Conservation (phyloP, 352 stramenopile genomes). For the Phytophthora cryptogea region DNA sequence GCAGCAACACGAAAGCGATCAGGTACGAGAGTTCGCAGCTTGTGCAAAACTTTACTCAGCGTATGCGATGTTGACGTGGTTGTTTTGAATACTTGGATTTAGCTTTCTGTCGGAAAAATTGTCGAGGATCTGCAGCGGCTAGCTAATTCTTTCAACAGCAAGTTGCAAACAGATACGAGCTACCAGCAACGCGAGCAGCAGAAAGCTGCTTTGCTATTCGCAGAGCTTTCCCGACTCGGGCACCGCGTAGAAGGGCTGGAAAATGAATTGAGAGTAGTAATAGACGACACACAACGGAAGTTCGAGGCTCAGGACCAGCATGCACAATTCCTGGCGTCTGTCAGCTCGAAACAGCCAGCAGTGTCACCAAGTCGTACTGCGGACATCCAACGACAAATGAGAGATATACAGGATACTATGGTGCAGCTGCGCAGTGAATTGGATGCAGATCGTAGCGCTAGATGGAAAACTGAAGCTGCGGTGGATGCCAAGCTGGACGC, state of each 20-base stretch:
- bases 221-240: constrained; percentile 57
- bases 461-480: constrained; percentile 48
- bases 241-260: constrained; percentile 55
- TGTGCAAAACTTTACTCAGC: background rate
- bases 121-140: constrained; percentile 65
- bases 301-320: constrained; percentile 57
- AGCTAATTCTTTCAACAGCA: constrained; percentile 53
- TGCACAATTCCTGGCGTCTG: constrained; percentile 26
- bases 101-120: constrained; percentile 28
- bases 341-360: constrained; percentile 39
- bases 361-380: constrained; percentile 18
- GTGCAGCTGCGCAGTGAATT: constrained; percentile 55
- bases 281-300: constrained; percentile 42
- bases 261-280: constrained; percentile 25
- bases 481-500: constrained; percentile 47
- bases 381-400: constrained; percentile 36
- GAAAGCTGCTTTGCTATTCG: constrained; percentile 71
- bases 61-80: background rate
- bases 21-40: constrained; percentile 31
- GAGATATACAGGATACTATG: constrained; percentile 42
- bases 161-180: constrained; percentile 55
- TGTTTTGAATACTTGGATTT: constrained; percentile 4
- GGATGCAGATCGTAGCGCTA: constrained; percentile 61
- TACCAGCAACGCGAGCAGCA: constrained; percentile 70
- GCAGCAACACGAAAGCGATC: constrained; percentile 58